phyloP scores from a whole-genome alignment of 768 basidiomycete species.

The Leucocoprinus birnbaumii region DNA sequence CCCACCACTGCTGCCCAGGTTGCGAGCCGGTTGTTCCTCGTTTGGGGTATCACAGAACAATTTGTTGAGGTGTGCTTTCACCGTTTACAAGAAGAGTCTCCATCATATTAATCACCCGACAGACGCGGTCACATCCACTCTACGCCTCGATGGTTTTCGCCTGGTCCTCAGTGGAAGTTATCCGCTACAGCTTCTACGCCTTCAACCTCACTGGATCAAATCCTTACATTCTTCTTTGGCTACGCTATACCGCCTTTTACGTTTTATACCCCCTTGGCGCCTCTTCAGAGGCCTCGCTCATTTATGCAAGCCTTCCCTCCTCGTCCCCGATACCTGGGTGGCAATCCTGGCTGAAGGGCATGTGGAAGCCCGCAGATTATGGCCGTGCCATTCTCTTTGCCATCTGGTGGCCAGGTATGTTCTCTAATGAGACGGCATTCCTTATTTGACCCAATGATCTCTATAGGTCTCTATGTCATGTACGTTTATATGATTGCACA shows the following conservation, averaged over 20 bases:
- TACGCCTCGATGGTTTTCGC: slow-evolving; percentile 91
- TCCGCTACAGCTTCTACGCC: slow-evolving; percentile 90
- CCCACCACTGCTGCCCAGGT: slow-evolving; percentile 80
- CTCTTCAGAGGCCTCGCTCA: slow-evolving; percentile 83
- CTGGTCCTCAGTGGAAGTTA: slow-evolving; percentile 89
- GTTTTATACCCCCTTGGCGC: slow-evolving; percentile 94
- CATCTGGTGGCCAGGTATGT: slow-evolving; percentile 86
- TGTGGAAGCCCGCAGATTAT: slow-evolving; percentile 58
- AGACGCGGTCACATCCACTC: slow-evolving; percentile 72
- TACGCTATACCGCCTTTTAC: slow-evolving; percentile 93
- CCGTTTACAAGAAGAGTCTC: neutral
- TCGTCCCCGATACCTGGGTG: slow-evolving; percentile 41
- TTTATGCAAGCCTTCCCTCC: slow-evolving; percentile 69
- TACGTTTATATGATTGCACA: slow-evolving; percentile 55
- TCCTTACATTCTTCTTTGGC: slow-evolving; percentile 50
- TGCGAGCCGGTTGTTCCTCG: slow-evolving; percentile 72
- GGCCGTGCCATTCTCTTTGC: slow-evolving; percentile 59
- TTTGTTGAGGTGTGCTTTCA: slow-evolving; percentile 52
- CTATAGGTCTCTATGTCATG: slow-evolving; percentile 46
- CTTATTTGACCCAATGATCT: neutral
- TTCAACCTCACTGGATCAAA: slow-evolving; percentile 56
- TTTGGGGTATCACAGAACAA: slow-evolving; percentile 79
- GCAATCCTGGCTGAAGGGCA: slow-evolving; percentile 34
- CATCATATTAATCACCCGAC: neutral
- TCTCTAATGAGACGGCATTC: neutral